Conservation (phyloP, 345 rosid species). For the rapeseed (Brassica napus) region DNA sequence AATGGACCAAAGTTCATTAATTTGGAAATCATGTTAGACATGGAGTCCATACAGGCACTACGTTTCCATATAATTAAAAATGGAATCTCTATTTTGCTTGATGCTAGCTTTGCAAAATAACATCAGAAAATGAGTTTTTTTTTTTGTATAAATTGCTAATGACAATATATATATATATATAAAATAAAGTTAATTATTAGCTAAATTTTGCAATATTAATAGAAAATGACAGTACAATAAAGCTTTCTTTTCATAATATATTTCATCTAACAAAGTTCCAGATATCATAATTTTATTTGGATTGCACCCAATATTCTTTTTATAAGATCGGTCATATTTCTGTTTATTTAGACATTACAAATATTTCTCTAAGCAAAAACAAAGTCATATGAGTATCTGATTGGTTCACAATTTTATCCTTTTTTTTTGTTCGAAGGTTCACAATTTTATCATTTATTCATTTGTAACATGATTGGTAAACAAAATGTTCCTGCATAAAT, state of each 20-base stretch:
- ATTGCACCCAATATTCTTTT: not conserved
- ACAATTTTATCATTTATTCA: not conserved
- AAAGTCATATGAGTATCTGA: not conserved
- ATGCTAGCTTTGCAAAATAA: not conserved
- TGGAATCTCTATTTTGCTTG: not conserved
- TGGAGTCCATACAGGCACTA: constrained; percentile 25
- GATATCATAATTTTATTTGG: not conserved
- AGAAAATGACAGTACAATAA: not conserved
- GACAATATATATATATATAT: not conserved
- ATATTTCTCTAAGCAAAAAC: not conserved
- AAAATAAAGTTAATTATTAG: not conserved
- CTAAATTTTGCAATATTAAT: not conserved
- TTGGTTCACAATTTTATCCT: not conserved
- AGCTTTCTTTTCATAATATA: not conserved
- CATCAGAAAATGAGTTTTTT: not conserved
- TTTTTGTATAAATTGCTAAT: not conserved
- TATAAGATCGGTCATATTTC: not conserved
- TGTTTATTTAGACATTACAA: not conserved
- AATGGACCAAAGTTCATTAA: not conserved
- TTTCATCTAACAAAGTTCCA: not conserved
- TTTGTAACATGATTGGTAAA: not conserved
- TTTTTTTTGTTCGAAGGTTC: not conserved
- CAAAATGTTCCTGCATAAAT: constrained; percentile 6
- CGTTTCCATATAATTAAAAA: not conserved
- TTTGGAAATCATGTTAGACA: constrained; percentile 21